phyloP scores from a whole-genome alignment of 2,329 filamentous ascomycete genomes.

The Paraconiothyrium brasiliense region DNA sequence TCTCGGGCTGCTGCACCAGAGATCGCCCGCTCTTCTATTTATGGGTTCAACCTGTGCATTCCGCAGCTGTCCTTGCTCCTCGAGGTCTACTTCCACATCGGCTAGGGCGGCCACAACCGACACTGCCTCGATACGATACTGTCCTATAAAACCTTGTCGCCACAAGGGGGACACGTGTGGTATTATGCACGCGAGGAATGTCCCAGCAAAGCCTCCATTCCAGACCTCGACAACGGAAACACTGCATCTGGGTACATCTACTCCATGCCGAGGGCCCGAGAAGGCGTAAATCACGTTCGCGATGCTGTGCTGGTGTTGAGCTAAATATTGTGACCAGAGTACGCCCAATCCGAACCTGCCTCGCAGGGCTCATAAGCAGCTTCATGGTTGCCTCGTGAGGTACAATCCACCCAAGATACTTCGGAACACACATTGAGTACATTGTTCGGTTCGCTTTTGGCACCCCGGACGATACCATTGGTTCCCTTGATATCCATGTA shows the following conservation, averaged over 20 bases:
- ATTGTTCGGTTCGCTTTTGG: no score
- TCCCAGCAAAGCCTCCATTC: constrained; percentile 10
- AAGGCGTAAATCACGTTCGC: no score
- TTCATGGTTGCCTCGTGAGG: no score
- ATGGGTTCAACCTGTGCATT: constrained; percentile 7
- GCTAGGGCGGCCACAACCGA: not conserved
- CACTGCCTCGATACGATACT: not conserved
- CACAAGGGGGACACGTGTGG: constrained; percentile 15
- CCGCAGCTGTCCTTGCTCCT: constrained; percentile 9
- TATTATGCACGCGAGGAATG: constrained; percentile 14
- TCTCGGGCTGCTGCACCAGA: not conserved
- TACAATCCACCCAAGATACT: no score
- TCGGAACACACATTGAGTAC: no score
- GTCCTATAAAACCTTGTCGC: constrained; percentile 5
- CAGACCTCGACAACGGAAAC: not conserved
- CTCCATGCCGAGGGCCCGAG: no score
- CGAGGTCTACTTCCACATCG: constrained; percentile 4
- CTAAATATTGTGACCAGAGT: no score
- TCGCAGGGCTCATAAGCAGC: no score
- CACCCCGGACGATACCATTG: no score
- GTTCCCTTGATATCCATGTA: not conserved
- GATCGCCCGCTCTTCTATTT: not conserved
- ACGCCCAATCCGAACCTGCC: no score
- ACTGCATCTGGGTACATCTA: no score
- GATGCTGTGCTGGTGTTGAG: no score